These are phyloP conservation scores for Fusarium xylarioides DNA, from an alignment of 2,329 filamentous ascomycete genomes.

Conservation along the genomic window DNA sequence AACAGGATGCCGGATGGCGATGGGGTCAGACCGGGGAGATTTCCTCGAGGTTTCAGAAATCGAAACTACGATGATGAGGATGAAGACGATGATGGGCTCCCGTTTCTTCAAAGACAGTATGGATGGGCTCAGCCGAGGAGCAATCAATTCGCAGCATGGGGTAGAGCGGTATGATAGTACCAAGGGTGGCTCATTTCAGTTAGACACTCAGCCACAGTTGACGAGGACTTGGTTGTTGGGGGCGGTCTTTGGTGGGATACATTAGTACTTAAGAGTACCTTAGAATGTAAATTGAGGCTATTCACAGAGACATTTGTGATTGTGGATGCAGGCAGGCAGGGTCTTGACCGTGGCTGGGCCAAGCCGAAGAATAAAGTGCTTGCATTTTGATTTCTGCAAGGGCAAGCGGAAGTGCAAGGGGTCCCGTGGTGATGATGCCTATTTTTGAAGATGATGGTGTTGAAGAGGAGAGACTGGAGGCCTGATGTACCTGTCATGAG, in stretches of 20 bases:
- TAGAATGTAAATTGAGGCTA: conserved; percentile 4
- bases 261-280: neutral
- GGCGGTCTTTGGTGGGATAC: neutral
- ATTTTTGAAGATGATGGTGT: conserved; percentile 26
- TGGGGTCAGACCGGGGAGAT: neutral
- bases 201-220: neutral
- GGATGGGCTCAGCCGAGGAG: conserved; percentile 28
- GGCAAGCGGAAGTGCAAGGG: conserved; percentile 27
- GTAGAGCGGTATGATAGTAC: conserved; percentile 14
- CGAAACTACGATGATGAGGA: neutral
- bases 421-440: conserved; percentile 34
- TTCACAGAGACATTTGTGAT: conserved; percentile 7
- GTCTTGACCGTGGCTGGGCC: neutral
- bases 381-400: conserved; percentile 15
- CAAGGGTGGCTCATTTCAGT: neutral
- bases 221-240: neutral
- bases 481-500: conserved; percentile 23
- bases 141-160: conserved; percentile 33
- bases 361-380: conserved; percentile 24
- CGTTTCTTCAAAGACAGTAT: conserved; percentile 12
- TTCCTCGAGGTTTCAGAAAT: neutral
- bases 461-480: conserved; percentile 17
- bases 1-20: neutral
- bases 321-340: neutral
- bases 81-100: neutral